Conservation (phyloP, 208 protist species). For the Crithidia acanthocephali region DNA sequence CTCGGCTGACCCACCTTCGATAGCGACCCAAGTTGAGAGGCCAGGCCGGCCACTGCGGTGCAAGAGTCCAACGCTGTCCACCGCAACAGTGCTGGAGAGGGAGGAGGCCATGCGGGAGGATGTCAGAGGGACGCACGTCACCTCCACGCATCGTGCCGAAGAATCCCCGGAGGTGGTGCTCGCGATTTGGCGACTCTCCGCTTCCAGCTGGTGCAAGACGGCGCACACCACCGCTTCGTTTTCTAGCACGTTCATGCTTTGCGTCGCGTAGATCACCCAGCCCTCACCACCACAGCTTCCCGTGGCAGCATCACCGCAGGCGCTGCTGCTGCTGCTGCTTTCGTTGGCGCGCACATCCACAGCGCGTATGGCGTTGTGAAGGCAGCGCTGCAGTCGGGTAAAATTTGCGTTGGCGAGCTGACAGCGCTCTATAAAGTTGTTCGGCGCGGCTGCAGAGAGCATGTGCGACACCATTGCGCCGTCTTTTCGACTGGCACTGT, state of each 20-base stretch:
- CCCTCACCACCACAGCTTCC: constrained; percentile 42
- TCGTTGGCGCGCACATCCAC: neutral
- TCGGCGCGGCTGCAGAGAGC: constrained; percentile 23
- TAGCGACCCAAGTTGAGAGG: constrained; percentile 51
- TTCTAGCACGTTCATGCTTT: constrained; percentile 94
- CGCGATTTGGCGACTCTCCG: neutral
- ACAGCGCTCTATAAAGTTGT: constrained; percentile 60
- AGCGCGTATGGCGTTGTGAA: constrained; percentile 34
- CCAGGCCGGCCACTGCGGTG: constrained; percentile 35
- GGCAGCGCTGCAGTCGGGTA: constrained; percentile 39
- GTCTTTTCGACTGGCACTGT: neutral
- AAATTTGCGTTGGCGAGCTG: constrained; percentile 45
- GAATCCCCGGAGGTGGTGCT: neutral
- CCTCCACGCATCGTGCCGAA: neutral
- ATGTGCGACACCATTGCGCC: neutral
- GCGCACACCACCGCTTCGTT: constrained; percentile 94
- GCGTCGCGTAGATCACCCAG: constrained; percentile 93
- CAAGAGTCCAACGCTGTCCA: constrained; percentile 22
- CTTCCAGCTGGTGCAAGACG: constrained; percentile 44
- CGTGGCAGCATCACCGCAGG: neutral
- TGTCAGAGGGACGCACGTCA: constrained; percentile 39
- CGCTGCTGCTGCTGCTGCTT: too few relatives aligned
- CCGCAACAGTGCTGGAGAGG: constrained; percentile 14
- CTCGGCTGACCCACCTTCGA: constrained; percentile 48
- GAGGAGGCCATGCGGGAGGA: neutral